Evolutionary conservation across 441 rosid species (phyloP).

Genomic region (Erodium trifolium): DNA sequence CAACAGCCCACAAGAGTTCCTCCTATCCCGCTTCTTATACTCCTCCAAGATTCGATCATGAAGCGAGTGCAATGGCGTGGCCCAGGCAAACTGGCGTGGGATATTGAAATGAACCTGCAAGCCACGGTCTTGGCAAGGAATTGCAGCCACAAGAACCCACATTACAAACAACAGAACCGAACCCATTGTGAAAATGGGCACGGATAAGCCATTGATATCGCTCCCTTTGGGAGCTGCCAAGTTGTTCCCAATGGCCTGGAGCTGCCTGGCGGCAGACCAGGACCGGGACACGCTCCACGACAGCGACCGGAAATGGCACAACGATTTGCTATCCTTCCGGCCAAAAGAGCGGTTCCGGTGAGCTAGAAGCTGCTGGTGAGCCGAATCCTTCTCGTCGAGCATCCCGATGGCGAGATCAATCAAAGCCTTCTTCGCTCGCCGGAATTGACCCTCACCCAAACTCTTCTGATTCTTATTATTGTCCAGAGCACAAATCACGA

Average conservation of each 20-base stretch:
- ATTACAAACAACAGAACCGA: conserved; percentile 57
- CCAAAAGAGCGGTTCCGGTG: conserved; percentile 82
- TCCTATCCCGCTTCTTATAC: conserved; percentile 68
- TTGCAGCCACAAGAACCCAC: conserved; percentile 89
- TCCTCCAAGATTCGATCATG: conserved; percentile 75
- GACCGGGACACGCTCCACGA: conserved; percentile 90
- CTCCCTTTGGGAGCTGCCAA: conserved; percentile 43
- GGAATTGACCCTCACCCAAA: conserved; percentile 76
- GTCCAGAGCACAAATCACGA: conserved; percentile 58
- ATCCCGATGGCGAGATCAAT: conserved; percentile 64
- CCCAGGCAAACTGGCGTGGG: conserved; percentile 62
- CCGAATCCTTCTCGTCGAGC: conserved; percentile 76
- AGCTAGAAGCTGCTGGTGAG: conserved; percentile 20
- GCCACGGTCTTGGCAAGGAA: conserved; percentile 87
- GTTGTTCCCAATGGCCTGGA: conserved; percentile 71
- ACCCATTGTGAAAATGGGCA: conserved; percentile 56
- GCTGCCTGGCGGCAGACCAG: conserved; percentile 84
- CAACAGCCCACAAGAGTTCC: conserved; percentile 65
- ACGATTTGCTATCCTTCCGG: conserved; percentile 36
- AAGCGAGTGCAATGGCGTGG: conserved; percentile 41
- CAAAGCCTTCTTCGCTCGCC: conserved; percentile 72
- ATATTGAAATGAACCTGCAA: conserved; percentile 63
- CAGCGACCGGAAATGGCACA: conserved; percentile 65
- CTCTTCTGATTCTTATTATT: conserved; percentile 26
- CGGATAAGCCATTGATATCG: conserved; percentile 54